Evolutionary conservation across 495 filamentous ascomycete genomes (phyloP), one percentile per base, ranked within the genome.

Genomic region (Xylaria scruposa): DNA sequence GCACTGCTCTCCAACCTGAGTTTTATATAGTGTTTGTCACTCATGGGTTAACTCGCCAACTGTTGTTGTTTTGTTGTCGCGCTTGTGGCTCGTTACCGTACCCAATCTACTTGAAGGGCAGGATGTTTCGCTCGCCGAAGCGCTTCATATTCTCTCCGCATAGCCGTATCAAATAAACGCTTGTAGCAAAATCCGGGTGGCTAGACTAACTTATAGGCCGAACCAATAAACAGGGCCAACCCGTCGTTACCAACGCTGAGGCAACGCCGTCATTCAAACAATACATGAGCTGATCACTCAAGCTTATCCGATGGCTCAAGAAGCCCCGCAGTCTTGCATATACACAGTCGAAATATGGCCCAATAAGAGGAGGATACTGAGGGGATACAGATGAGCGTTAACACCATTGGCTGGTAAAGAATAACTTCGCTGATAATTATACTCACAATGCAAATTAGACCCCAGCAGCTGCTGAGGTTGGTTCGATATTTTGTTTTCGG

Each of bases 321-420:
- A 47, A 46, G 54, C 40, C 67, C 54, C 58, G 44, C 60, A 56
- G 68, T 64, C 36, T 36, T 44, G 59, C 49, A 70, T 64, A 33
- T 29, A 64, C 24, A 61, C 9, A 36, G 36, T 19, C 42, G 42
- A 54, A 3, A 36, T 58, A 17, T 31, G 46, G 21, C 51, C 68
- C 60, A 64, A 70, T 56, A 31, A 44, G 13, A 49, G 19, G 17
- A 51, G 36, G 29, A 49, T 9, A 56, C 9, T 26, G 38, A 63
- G 36, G n/a, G 38, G n/a, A 33, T 29, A 42, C 19, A 10, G 31
- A 44, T 38, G 36, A 24, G 21, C 47, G 12, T 33, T 54, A 31
- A 56, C 13, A 26, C 19, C 33, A 61, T 53, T 62, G 58, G 44
- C 19, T 24, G 31, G 46, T 60, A 38, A 26, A 15, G 29, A 53